Evolutionary conservation across 805 yeast genomes (phyloP).

Genomic region (Tetrapisispora iriomotensis): DNA sequence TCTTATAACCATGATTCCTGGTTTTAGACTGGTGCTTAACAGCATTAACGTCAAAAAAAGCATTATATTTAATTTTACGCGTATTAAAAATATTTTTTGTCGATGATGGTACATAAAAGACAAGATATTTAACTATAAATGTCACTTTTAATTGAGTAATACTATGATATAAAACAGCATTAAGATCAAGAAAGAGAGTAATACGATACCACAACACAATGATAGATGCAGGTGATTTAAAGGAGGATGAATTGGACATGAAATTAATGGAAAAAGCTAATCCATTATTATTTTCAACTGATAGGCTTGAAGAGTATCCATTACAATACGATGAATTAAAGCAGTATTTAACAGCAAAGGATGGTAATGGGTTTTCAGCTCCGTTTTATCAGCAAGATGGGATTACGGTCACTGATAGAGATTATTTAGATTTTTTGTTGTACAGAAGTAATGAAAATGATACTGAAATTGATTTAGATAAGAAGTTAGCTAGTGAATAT

Average conservation of each 20-base stretch:
- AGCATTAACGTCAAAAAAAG: too few relatives aligned
- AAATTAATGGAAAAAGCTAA: conserved; percentile 20
- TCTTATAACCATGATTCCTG: too few relatives aligned
- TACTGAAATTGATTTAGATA: conserved; percentile 17
- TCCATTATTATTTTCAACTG: conserved; percentile 19
- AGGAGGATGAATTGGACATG: conserved; percentile 1
- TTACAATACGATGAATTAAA: conserved; percentile 20
- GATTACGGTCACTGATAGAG: conserved; percentile 13
- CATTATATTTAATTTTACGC: too few relatives aligned
- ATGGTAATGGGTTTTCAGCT: not conserved
- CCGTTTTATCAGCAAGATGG: conserved; percentile 2
- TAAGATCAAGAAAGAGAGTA: too few relatives aligned
- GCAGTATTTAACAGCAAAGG: conserved; percentile 13
- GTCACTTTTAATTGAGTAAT: too few relatives aligned
- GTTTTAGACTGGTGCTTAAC: too few relatives aligned
- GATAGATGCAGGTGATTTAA: not conserved
- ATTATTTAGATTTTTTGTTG: conserved; percentile 19
- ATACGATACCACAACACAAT: too few relatives aligned
- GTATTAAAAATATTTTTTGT: too few relatives aligned
- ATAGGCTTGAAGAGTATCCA: conserved; percentile 22
- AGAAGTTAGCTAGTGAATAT: conserved; percentile 22
- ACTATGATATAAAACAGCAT: too few relatives aligned
- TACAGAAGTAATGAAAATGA: conserved; percentile 9
- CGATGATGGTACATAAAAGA: too few relatives aligned
- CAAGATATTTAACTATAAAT: too few relatives aligned